Evolutionary conservation across 176 grass and related monocot species (phyloP), one percentile per base, ranked within the genome.

Genomic region (Elymus sibiricus): DNA sequence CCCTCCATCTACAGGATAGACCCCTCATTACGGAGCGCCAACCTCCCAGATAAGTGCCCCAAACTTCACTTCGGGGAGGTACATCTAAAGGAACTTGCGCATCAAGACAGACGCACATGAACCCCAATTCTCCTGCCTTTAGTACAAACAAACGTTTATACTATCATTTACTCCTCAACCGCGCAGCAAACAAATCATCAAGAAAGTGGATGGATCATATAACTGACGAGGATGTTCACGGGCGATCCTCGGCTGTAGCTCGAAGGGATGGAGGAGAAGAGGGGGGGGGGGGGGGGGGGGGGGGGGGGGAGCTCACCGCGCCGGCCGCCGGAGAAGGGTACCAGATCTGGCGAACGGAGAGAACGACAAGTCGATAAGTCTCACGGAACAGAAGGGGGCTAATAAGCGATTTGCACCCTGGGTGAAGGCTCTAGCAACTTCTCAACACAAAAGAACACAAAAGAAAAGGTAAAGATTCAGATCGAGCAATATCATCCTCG

Each of bases 301-400:
- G 42, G 25, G 72, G 26, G 10, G 4, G 43, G 5, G 8, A 9
- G 44, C 73, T 76, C 73, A 76, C 73, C 73, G 44, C 9, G 4
- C 9, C 44, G 26, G 26, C 44, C 73, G 73, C 44, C 73, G 43
- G 44, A 55, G 74, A 55, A 55, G 27, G 74, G 74, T 76, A 34
- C 19, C 74, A 55, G 74, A 76, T 76, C 74, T 76, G 74, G 74
- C 46, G 74, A 55, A 53, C 44, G 74, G 16, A 51, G 27, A 55
- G 31, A 47, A 55, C 11, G 74, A 76, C 42, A 37, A 12, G n/a
- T 42, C 24, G 24, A 28, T 25, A 25, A 25, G 71, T 49, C 71
- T 28, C 35, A 19, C 32, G 66, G 17, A 70, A 38, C 17, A 38
- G 66, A 67, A 14, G 66, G 68, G 68, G 37, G 37, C 35, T 24